These are phyloP conservation scores for Collybia mongolica DNA, from an alignment of 768 basidiomycete genomes.

Conservation along the genomic window DNA sequence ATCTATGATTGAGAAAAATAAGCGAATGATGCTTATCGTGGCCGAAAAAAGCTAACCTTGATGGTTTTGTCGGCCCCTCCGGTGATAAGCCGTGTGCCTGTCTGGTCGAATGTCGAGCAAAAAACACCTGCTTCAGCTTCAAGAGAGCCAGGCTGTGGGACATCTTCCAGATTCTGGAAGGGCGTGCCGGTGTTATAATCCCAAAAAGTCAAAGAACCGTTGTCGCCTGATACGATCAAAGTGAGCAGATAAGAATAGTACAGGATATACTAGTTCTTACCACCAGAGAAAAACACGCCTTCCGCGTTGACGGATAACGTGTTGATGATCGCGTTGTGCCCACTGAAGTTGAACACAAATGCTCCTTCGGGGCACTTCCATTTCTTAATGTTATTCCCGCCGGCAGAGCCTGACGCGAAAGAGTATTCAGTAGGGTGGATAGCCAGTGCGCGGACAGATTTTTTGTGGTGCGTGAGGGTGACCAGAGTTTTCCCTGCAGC, in stretches of 20 bases:
- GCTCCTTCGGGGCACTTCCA: slow-evolving; percentile 98
- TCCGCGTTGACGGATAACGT: slow-evolving; percentile 92
- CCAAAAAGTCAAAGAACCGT: slow-evolving; percentile 90
- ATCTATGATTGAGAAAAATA: slow-evolving; percentile 28
- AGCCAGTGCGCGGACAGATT: slow-evolving; percentile 90
- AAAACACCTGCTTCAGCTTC: slow-evolving; percentile 97
- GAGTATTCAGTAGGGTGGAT: slow-evolving; percentile 97
- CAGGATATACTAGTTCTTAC: slow-evolving; percentile 38
- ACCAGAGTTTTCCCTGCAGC: slow-evolving; percentile 97
- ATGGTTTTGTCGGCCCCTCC: slow-evolving; percentile 99
- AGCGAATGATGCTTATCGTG: slow-evolving; percentile 5
- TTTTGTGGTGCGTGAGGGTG: slow-evolving; percentile 99
- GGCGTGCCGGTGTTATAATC: slow-evolving; percentile 93
- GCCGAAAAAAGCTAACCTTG: slow-evolving; percentile 56
- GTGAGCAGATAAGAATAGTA: background rate
- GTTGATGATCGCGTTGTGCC: slow-evolving; percentile 98
- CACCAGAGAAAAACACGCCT: slow-evolving; percentile 96
- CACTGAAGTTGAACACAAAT: slow-evolving; percentile 95
- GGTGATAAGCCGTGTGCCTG: slow-evolving; percentile 91
- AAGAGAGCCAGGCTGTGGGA: slow-evolving; percentile 96
- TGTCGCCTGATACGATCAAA: slow-evolving; percentile 63
- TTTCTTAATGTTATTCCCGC: slow-evolving; percentile 99
- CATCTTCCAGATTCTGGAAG: slow-evolving; percentile 92
- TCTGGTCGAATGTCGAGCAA: slow-evolving; percentile 95
- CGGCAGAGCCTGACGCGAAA: slow-evolving; percentile 93